Conservation (phyloP, 2,329 filamentous ascomycete genomes). For the Sclerotinia spermophila region DNA sequence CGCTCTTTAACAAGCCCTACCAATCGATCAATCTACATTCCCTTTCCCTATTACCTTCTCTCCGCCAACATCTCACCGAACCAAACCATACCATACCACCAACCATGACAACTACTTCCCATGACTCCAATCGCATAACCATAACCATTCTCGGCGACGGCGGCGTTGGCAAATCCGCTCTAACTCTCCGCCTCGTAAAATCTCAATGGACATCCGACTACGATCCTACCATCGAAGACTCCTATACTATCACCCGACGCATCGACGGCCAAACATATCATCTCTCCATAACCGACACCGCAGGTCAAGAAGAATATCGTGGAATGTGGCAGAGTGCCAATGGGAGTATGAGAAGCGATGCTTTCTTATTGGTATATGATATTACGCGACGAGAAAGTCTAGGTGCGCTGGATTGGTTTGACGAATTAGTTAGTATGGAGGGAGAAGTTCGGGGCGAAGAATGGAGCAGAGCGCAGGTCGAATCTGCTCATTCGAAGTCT, state of each 20-base stretch:
- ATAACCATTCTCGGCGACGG: constrained; percentile 87
- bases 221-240: constrained; percentile 79
- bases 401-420: constrained; percentile 71
- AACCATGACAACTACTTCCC: background rate
- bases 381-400: constrained; percentile 70
- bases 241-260: constrained; percentile 75
- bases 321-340: constrained; percentile 66
- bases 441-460: constrained; percentile 8
- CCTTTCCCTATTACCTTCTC: background rate
- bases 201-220: constrained; percentile 83
- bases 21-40: background rate
- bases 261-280: constrained; percentile 77
- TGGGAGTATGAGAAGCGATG: constrained; percentile 73
- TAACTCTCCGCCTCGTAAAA: constrained; percentile 76
- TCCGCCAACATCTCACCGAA: too few relatives aligned
- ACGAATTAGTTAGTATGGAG: constrained; percentile 73
- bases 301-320: constrained; percentile 86
- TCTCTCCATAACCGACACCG: constrained; percentile 76
- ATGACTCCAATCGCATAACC: constrained; percentile 45
- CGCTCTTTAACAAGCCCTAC: background rate
- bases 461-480: background rate
- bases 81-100: background rate
- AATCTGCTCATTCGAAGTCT: background rate
- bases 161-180: constrained; percentile 80
- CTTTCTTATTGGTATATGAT: constrained; percentile 84